Evolutionary conservation across 306 rosid genomes (phyloP).

Genomic region (Pterocarpus santalinus): DNA sequence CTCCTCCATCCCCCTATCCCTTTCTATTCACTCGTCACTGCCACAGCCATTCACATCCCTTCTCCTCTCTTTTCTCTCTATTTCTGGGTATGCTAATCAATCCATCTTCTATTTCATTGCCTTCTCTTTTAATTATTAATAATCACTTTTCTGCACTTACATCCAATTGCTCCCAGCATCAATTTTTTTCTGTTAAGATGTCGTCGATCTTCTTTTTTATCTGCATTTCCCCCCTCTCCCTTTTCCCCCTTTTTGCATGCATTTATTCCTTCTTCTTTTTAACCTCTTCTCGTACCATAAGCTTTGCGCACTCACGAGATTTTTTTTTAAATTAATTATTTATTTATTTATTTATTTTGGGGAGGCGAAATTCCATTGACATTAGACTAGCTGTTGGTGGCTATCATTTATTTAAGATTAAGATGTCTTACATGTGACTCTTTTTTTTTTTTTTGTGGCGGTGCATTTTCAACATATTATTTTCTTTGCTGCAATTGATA

Average conservation of each 20-base stretch:
- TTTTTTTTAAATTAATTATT: no score
- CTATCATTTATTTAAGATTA: neutral
- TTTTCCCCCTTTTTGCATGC: slow-evolving; percentile 31
- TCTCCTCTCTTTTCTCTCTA: neutral
- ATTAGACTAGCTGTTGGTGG: neutral
- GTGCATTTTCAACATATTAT: no score
- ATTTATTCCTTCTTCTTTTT: slow-evolving; percentile 3
- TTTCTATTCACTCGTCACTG: neutral
- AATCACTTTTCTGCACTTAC: neutral
- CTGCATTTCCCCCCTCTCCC: slow-evolving; percentile 29
- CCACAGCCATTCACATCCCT: slow-evolving; percentile 29
- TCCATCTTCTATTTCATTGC: neutral
- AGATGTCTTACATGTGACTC: neutral
- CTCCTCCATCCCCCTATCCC: slow-evolving; percentile 2
- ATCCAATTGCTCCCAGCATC: neutral
- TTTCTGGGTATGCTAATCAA: slow-evolving; percentile 10
- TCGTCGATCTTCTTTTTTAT: slow-evolving; percentile 24
- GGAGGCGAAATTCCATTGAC: neutral
- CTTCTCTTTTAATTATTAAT: neutral
- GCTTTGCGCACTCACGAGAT: neutral
- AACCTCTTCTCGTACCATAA: neutral
- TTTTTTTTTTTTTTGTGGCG: neutral
- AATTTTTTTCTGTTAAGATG: neutral
- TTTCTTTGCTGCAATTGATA: neutral
- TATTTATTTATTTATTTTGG: neutral